A percentile compares a stretch with the other conserved stretches of the same genome.
Conservation (phyloP, 257 asterid species). For the Phtheirospermum japonicum region DNA sequence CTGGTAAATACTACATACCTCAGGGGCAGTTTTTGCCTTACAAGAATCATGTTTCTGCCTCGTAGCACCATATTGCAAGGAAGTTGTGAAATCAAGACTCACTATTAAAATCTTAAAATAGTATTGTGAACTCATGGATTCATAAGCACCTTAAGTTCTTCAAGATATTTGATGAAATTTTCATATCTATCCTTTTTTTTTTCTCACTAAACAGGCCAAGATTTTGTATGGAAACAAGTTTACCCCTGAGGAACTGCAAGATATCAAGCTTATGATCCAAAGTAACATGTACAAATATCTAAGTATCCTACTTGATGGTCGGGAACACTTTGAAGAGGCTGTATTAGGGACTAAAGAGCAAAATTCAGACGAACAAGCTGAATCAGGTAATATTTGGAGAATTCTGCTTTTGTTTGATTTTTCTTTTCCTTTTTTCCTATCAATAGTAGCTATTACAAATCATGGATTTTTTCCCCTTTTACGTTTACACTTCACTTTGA, state of each 20-base stretch:
- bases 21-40: background rate
- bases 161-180: background rate
- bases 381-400: slow-evolving; percentile 34
- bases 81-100: background rate
- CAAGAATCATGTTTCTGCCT: background rate
- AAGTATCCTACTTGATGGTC: slow-evolving; percentile 82
- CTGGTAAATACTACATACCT: background rate
- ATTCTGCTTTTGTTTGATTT: too few species aligned
- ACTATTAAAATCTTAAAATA: background rate
- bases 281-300: slow-evolving; percentile 79
- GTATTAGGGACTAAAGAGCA: slow-evolving; percentile 33
- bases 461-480: background rate
- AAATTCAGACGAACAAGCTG: slow-evolving; percentile 35
- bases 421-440: too few species aligned
- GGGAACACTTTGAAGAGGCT: slow-evolving; percentile 85
- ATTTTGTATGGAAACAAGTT: slow-evolving; percentile 71
- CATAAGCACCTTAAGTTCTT: background rate
- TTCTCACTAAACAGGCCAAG: slow-evolving; percentile 57
- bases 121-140: background rate
- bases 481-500: background rate
- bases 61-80: background rate
- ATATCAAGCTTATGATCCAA: slow-evolving; percentile 88
- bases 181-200: background rate
- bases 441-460: too few species aligned
- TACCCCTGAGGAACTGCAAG: slow-evolving; percentile 66